These are phyloP conservation scores for Medicago ruthenica DNA, from an alignment of 306 rosid genomes.

Conservation along the genomic window DNA sequence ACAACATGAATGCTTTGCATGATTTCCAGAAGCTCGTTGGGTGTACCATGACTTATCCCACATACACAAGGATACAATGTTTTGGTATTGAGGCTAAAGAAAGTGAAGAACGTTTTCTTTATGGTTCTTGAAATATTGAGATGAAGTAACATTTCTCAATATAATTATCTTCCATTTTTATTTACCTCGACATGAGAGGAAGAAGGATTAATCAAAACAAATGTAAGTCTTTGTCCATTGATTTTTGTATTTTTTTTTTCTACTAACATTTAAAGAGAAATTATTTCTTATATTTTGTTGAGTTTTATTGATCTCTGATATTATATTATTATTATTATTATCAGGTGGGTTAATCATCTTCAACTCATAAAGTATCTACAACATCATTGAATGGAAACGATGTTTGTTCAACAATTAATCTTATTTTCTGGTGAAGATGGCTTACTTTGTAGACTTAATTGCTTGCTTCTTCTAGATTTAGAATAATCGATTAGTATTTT, in stretches of 20 bases:
- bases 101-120: not conserved
- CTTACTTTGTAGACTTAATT: not conserved
- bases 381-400: not conserved
- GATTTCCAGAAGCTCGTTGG: not conserved
- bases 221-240: not conserved
- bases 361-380: not conserved
- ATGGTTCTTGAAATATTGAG: not conserved
- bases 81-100: not conserved
- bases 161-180: not conserved
- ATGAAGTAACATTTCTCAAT: not conserved
- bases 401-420: not conserved
- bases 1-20: not conserved
- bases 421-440: not conserved
- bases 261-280: not conserved
- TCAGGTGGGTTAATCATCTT: not conserved
- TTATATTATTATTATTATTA: not conserved
- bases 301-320: not conserved
- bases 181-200: not conserved
- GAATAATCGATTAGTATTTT: not conserved
- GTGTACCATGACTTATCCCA: not conserved
- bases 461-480: not conserved
- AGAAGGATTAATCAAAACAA: not conserved
- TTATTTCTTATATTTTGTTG: not conserved
- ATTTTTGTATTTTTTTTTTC: not conserved
- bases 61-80: not conserved